Evolutionary conservation across 805 yeast species (phyloP), one percentile per base, ranked within the genome.

Genomic region (Candida sanyiensis): DNA sequence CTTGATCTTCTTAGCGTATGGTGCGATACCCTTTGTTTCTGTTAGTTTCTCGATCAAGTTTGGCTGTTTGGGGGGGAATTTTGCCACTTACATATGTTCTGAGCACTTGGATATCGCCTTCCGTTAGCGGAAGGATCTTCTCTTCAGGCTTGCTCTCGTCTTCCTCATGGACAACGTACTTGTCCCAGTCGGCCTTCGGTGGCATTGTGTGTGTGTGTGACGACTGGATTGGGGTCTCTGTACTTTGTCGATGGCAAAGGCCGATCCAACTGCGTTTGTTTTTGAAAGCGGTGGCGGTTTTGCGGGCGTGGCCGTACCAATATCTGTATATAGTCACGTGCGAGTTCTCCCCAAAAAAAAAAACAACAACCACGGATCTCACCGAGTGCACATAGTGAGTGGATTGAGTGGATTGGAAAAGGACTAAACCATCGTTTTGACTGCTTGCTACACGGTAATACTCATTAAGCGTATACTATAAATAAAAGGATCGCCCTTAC

Each of bases 131-230:
- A 28, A 74, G 77, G 50, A 84, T 80, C 50, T 86, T 80, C 43
- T 80, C 87, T 36, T 80, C 87, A 37, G 70, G 67, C 39, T 68
- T 69, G 41, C 71, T 69, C 13, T 67, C 73, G 15, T 67, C 70
- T 49, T 83, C 96, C 32, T 69, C 72, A n/a, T 96, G 95, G 37
- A 93, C 83, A 59, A 80, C 82, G 65, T 86, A 87, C 62, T 93
- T 93, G 59, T 94, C 99, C 99, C 99, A 93, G 63, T 93, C 95
- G 41, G 88, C 93, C 70, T 88, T 93, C 51, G 97, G 96, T 45
- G 97, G 89, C 97, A 89, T 89, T 48, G 38, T 57, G 15, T 22
- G 15, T 20, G 18, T 10, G n/a, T 7, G 11, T 43, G 21, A n/a
- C n/a, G 5, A 11, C 20, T 24, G 25, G 9, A 9, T 12, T 12